Percentiles rank a stretch among this genome's conserved stretches.
phyloP scores from a whole-genome alignment of 805 yeast species.

The Hanseniaspora pseudoguilliermondii region DNA sequence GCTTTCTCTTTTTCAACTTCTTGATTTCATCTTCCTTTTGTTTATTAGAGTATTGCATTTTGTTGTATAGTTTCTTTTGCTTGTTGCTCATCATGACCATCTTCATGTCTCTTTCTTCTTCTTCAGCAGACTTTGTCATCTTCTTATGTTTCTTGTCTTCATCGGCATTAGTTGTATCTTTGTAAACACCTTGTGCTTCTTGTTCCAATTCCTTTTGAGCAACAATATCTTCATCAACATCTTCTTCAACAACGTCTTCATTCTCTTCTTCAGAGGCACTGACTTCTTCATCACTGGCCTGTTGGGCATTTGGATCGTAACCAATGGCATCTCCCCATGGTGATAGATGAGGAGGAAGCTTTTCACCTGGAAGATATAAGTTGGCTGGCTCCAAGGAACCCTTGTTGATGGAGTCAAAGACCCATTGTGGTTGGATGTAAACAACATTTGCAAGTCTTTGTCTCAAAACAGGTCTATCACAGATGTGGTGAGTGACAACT shows the following conservation, averaged over 20 bases:
- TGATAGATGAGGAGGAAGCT: slow-evolving; percentile 89
- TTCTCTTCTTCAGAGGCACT: slow-evolving; percentile 21
- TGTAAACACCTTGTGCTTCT: slow-evolving; percentile 74
- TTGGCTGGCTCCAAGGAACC: slow-evolving; percentile 61
- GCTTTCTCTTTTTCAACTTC: slow-evolving; percentile 53
- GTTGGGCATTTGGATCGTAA: slow-evolving; percentile 64
- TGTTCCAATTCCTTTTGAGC: slow-evolving; percentile 76
- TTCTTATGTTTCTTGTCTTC: slow-evolving; percentile 31
- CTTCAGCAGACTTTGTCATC: slow-evolving; percentile 35
- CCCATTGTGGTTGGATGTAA: slow-evolving; percentile 95
- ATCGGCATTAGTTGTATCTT: slow-evolving; percentile 19
- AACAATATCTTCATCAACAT: slow-evolving; percentile 44
- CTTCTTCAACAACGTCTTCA: slow-evolving; percentile 36
- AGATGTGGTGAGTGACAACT: slow-evolving; percentile 80
- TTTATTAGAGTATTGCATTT: slow-evolving; percentile 84
- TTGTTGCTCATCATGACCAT: slow-evolving; percentile 96
- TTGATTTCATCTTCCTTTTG: slow-evolving; percentile 70
- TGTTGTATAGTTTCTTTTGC: slow-evolving; percentile 83
- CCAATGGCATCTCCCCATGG: slow-evolving; percentile 98
- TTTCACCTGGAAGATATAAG: slow-evolving; percentile 84
- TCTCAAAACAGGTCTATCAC: slow-evolving; percentile 75
- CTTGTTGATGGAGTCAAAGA: slow-evolving; percentile 81
- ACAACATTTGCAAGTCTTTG: slow-evolving; percentile 81
- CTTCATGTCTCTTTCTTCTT: slow-evolving; percentile 79
- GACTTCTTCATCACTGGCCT: slow-evolving; percentile 31